phyloP scores from a whole-genome alignment of 345 rosid species.

The Eucalyptus marginata region DNA sequence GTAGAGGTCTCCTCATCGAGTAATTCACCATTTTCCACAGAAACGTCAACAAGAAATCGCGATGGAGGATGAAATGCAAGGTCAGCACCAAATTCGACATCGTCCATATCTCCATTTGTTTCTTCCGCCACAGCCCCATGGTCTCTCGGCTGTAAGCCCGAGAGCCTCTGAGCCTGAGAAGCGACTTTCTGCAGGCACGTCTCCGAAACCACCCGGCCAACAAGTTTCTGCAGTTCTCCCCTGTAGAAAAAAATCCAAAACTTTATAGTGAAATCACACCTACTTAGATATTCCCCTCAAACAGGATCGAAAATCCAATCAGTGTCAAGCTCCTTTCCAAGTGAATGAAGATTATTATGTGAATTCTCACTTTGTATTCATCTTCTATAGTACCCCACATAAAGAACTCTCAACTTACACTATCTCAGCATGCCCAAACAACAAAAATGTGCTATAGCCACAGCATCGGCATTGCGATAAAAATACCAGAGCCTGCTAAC shows the following conservation, averaged over 20 bases:
- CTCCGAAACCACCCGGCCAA: slow-evolving; percentile 53
- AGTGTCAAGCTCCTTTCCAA: background rate
- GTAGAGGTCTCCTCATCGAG: slow-evolving; percentile 22
- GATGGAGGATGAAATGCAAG: slow-evolving; percentile 63
- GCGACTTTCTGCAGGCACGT: slow-evolving; percentile 39
- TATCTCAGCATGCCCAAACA: background rate
- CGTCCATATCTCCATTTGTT: slow-evolving; percentile 21
- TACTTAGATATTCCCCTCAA: background rate
- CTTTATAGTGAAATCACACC: background rate
- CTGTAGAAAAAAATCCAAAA: slow-evolving; percentile 21
- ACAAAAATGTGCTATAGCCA: background rate
- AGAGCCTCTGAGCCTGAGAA: slow-evolving; percentile 45
- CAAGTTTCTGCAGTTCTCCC: slow-evolving; percentile 55
- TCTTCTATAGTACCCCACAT: background rate
- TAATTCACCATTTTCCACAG: slow-evolving; percentile 38
- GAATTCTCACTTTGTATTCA: background rate
- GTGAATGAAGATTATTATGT: background rate
- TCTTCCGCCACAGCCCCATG: slow-evolving; percentile 5
- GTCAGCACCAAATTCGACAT: slow-evolving; percentile 71
- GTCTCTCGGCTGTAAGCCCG: slow-evolving; percentile 36
- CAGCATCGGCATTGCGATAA: background rate
- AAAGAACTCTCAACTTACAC: background rate
- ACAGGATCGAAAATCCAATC: background rate
- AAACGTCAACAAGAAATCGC: slow-evolving; percentile 64
- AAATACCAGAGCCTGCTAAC: background rate